phyloP scores from a whole-genome alignment of 129 eudicot genomes.

The Pseudognaphalium luteoalbum region DNA sequence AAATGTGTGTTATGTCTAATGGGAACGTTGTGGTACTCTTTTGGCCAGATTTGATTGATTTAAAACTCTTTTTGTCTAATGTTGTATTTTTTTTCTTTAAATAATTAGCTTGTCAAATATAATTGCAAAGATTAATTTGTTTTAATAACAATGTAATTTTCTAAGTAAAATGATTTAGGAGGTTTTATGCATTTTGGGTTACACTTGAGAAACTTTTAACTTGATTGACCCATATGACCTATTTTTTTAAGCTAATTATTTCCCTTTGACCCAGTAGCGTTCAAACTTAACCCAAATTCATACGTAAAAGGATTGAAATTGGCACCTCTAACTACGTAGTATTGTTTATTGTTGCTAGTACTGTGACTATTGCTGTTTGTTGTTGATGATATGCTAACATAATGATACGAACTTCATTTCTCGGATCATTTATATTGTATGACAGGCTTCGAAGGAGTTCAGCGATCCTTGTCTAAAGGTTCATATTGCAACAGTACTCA shows the following conservation, averaged over 20 bases:
- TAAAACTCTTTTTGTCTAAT: neutral
- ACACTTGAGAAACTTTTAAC: neutral
- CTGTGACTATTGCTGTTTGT: conserved; percentile 13
- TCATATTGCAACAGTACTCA: conserved; percentile 83
- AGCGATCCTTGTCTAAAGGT: conserved; percentile 73
- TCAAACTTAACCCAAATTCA: neutral
- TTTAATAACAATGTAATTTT: neutral
- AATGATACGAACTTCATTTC: conserved; percentile 9
- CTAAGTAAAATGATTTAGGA: neutral
- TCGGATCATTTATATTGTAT: conserved; percentile 21
- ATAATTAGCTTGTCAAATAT: neutral
- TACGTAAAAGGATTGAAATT: neutral
- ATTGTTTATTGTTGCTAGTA: conserved; percentile 7
- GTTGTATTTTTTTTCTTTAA: neutral
- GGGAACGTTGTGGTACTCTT: neutral
- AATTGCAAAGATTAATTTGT: neutral
- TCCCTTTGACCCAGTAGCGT: neutral
- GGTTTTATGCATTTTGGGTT: neutral
- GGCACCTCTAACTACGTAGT: conserved; percentile 13
- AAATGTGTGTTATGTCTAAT: no score
- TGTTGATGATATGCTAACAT: conserved; percentile 21
- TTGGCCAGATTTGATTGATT: neutral
- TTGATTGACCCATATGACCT: neutral
- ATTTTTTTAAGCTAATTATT: neutral
- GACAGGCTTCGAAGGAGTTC: conserved; percentile 86